Evolutionary conservation across 2,329 filamentous ascomycete genomes (phyloP).

Genomic region (Myotisia sp.): DNA sequence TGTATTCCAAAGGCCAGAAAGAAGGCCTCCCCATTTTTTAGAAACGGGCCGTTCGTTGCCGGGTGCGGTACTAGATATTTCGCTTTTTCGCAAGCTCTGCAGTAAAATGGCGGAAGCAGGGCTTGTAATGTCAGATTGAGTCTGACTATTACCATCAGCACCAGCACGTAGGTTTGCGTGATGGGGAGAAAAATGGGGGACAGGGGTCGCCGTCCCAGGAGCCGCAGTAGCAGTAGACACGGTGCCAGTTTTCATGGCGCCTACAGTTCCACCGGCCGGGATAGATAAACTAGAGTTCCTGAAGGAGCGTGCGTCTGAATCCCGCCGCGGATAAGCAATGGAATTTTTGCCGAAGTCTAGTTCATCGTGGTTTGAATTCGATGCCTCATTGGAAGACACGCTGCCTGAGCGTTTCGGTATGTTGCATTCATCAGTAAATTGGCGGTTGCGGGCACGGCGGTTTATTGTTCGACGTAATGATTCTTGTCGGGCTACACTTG

Average conservation of each 20-base stretch:
- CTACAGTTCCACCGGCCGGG: constrained; percentile 27
- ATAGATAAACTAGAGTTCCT: constrained; percentile 32
- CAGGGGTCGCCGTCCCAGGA: constrained; percentile 35
- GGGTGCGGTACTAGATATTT: constrained; percentile 34
- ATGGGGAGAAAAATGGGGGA: constrained; percentile 37
- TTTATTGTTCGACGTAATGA: constrained; percentile 42
- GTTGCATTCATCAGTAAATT: constrained; percentile 24
- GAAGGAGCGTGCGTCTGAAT: constrained; percentile 32
- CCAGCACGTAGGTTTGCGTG: constrained; percentile 7
- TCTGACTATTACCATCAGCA: constrained; percentile 5
- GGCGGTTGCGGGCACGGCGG: constrained; percentile 34
- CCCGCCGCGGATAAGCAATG: constrained; percentile 21
- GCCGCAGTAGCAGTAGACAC: constrained; percentile 40
- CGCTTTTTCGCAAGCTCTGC: constrained; percentile 39
- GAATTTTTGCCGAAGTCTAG: constrained; percentile 16
- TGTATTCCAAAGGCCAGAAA: constrained; percentile 42
- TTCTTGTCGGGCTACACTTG: constrained; percentile 37
- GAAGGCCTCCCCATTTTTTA: constrained; percentile 42
- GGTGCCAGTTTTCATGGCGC: constrained; percentile 32
- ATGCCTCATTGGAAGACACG: constrained; percentile 31
- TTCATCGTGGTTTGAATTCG: constrained; percentile 23
- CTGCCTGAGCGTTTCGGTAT: constrained; percentile 30
- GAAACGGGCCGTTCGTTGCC: constrained; percentile 33
- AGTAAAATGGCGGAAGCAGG: constrained; percentile 43
- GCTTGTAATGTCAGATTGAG: constrained; percentile 21